Base-by-base conservation (phyloP, 192 early-diverging fungal species). In the Linnemannia hyalina region DNA sequence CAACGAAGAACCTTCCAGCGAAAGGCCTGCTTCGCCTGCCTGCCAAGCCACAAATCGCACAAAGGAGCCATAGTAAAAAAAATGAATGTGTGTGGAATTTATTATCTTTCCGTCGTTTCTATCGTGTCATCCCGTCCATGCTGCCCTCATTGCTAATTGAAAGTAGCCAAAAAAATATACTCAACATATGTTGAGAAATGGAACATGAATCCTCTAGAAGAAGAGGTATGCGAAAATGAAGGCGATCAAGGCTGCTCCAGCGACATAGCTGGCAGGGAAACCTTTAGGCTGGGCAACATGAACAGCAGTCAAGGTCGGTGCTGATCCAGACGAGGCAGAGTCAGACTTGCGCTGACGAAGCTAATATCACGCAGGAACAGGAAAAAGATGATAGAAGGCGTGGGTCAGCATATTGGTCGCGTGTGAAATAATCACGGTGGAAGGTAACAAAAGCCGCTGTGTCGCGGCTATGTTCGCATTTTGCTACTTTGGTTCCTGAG, bases 151-250 rank as follows among this genome's bases (percentile, higher is more conserved):
- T 65, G 26, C 29, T 65, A 15, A 65, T 29, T 32, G 60, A 65
- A 65, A 65, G 60, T 29, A 10, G 26, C 2, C 26, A 29, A 65
- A 65, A 10, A 32, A 65, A 15, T 29, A 23, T 60, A 23, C 11
- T 65, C 60, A 13, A 35, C 26, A n/a, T 26, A 11, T 15, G 10
- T 32, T 65, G 26, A 26, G 60, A 65, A 15, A 65, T 42, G 6
- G 32, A 47, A 32, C 26, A n/a, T 26, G 52, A 47, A 13, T 68
- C 23, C 42, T 69, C 35, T 70, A 85, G 38, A 85, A 85, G 52
- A 85, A 85, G 60, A 85, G 78, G 60, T 80, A 80, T 55, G 70
- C 74, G 41, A 85, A 72, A 26, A 85, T 70, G 44, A 85, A 85
- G 3, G 83, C 74, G 40, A 77, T 47, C 55, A 80, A 22, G 2